A percentile compares a stretch with the other conserved stretches of the same genome.
Evolutionary conservation across 2,329 filamentous ascomycete species (phyloP).

Genomic region (Cladophialophora immunda): DNA sequence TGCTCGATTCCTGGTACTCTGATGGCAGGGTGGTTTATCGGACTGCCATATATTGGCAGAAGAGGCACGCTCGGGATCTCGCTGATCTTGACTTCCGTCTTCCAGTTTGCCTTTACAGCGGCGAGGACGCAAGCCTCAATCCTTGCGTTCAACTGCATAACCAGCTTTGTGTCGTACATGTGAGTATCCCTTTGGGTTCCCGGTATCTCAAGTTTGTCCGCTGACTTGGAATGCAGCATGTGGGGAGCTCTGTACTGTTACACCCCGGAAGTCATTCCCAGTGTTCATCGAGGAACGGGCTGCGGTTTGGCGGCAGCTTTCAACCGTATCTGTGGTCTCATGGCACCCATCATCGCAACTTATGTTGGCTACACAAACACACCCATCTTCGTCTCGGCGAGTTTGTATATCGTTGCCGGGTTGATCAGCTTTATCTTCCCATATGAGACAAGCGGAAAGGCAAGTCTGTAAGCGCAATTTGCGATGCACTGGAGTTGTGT

Average conservation of each 20-base stretch:
- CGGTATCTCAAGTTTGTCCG: not conserved
- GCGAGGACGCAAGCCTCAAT: slow-evolving; percentile 70
- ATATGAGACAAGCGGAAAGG: slow-evolving; percentile 32
- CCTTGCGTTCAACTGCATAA: slow-evolving; percentile 73
- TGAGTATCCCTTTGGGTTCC: slow-evolving; percentile 54
- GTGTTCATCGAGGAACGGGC: slow-evolving; percentile 75
- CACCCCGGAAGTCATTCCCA: slow-evolving; percentile 73
- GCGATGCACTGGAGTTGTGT: not conserved
- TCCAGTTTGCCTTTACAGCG: slow-evolving; percentile 78
- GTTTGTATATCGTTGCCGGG: slow-evolving; percentile 43
- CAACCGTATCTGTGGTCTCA: slow-evolving; percentile 77
- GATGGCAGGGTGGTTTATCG: slow-evolving; percentile 72
- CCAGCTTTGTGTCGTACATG: slow-evolving; percentile 73
- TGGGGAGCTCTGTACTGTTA: slow-evolving; percentile 75
- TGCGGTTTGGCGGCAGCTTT: slow-evolving; percentile 75
- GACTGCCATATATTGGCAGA: slow-evolving; percentile 67
- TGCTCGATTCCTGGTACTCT: slow-evolving; percentile 74
- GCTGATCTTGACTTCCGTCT: slow-evolving; percentile 67
- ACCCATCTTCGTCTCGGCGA: slow-evolving; percentile 50
- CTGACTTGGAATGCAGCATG: slow-evolving; percentile 16
- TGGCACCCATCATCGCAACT: slow-evolving; percentile 66
- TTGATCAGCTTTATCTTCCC: slow-evolving; percentile 26
- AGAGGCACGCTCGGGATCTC: slow-evolving; percentile 74
- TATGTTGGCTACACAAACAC: slow-evolving; percentile 39
- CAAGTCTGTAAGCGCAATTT: slow-evolving; percentile 24